A percentile compares a stretch with the other conserved stretches of the same genome.
Evolutionary conservation across 2,329 filamentous ascomycete genomes (phyloP).

Genomic region (Leptographium flavum): DNA sequence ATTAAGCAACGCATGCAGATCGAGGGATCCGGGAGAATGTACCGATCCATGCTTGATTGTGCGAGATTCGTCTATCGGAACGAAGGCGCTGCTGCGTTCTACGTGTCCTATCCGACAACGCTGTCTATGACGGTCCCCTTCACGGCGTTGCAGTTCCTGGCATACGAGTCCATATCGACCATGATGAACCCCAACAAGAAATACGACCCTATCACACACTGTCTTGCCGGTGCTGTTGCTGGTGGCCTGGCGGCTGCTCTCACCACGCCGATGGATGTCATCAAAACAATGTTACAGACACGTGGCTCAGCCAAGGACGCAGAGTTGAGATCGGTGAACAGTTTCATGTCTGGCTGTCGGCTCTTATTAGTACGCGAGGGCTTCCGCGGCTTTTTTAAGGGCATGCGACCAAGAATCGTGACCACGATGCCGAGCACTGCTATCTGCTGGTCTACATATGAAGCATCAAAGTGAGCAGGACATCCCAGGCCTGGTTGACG

Average conservation of each 20-base stretch:
- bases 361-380: conserved; percentile 79
- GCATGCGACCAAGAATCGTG: conserved; percentile 77
- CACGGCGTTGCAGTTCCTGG: conserved; percentile 91
- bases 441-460: conserved; percentile 88
- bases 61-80: conserved; percentile 74
- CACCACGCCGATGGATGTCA: conserved; percentile 93
- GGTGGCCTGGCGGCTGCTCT: conserved; percentile 87
- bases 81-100: conserved; percentile 85
- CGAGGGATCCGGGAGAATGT: conserved; percentile 75
- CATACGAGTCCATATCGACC: conserved; percentile 93
- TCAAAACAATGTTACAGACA: conserved; percentile 95
- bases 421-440: conserved; percentile 98
- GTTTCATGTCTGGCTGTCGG: conserved; percentile 62
- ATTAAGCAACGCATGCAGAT: conserved; percentile 99
- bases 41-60: conserved; percentile 76
- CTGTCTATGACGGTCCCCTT: conserved; percentile 98
- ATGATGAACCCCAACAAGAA: conserved; percentile 72
- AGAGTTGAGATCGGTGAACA: conserved; percentile 74
- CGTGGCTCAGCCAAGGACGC: conserved; percentile 65
- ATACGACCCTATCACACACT: conserved; percentile 92
- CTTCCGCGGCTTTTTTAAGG: conserved; percentile 79
- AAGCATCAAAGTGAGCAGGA: conserved; percentile 48
- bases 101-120: conserved; percentile 96
- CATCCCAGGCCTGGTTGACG: not conserved
- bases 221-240: conserved; percentile 78